Percentiles rank a stretch among this genome's conserved stretches.
Evolutionary conservation across 2,329 filamentous ascomycete genomes (phyloP).

Genomic region (Aspergillus proliferans): DNA sequence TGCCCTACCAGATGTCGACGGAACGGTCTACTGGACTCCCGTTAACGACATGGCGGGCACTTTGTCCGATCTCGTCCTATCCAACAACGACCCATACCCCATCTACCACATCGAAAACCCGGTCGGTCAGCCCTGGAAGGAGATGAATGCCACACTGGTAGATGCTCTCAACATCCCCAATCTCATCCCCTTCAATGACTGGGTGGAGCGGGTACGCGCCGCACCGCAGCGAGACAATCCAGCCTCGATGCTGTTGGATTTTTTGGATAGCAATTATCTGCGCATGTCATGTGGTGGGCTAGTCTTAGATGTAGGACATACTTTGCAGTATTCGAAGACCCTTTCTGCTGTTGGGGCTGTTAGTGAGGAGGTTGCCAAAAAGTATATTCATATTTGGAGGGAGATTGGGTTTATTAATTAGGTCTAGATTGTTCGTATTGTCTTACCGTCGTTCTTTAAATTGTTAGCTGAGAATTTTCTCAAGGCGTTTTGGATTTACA

Average conservation of each 20-base stretch:
- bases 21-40: constrained; percentile 41
- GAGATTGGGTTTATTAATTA: background rate
- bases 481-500: too few species aligned
- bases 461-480: too few species aligned
- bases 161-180: constrained; percentile 27
- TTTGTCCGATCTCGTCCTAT: constrained; percentile 28
- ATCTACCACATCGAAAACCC: constrained; percentile 46
- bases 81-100: constrained; percentile 15
- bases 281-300: constrained; percentile 45
- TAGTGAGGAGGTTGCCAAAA: constrained; percentile 21
- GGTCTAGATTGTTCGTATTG: too few species aligned
- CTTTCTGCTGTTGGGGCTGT: constrained; percentile 30
- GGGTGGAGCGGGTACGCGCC: too few species aligned
- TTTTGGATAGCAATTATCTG: constrained; percentile 27
- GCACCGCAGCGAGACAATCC: constrained; percentile 22
- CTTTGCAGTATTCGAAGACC: constrained; percentile 29
- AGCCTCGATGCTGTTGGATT: constrained; percentile 22
- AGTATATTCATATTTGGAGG: constrained; percentile 34
- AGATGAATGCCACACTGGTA: constrained; percentile 31
- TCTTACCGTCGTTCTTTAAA: too few species aligned
- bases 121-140: constrained; percentile 35
- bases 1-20: constrained; percentile 38
- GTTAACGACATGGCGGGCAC: constrained; percentile 39
- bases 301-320: constrained; percentile 32
- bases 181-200: constrained; percentile 18